Conservation (phyloP, 768 basidiomycete species). For the Megacollybia marginata region DNA sequence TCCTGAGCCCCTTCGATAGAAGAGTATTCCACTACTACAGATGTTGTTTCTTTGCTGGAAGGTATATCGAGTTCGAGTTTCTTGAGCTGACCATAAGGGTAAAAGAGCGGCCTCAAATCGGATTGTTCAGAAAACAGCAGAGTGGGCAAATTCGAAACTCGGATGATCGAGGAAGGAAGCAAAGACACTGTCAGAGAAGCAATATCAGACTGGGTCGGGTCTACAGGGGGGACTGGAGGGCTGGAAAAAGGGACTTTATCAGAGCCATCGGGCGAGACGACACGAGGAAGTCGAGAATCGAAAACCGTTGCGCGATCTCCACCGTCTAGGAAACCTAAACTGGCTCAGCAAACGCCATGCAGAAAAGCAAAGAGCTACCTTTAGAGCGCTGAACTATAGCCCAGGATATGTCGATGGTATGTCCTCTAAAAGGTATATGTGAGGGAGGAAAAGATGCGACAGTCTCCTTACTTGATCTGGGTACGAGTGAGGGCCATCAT, state of each 20-base stretch:
- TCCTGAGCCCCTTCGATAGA: conserved; percentile 49
- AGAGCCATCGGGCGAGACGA: conserved; percentile 18
- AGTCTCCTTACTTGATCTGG: conserved; percentile 50
- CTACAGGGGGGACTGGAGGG: conserved; percentile 26
- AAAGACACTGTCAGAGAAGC: conserved; percentile 24
- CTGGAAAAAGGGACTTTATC: conserved; percentile 20
- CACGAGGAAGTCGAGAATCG: conserved; percentile 33
- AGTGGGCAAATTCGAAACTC: conserved; percentile 60
- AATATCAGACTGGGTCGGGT: conserved; percentile 21
- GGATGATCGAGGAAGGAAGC: conserved; percentile 41
- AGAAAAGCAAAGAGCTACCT: conserved; percentile 31
- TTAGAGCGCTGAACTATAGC: conserved; percentile 83
- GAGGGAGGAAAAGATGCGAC: neutral
- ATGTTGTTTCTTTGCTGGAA: conserved; percentile 32
- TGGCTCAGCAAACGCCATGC: neutral
- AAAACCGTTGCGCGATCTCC: conserved; percentile 68
- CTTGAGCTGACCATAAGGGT: conserved; percentile 64
- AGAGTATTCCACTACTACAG: conserved; percentile 60
- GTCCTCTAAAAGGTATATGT: conserved; percentile 40
- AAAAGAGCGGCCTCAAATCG: conserved; percentile 68
- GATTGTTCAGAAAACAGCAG: conserved; percentile 58
- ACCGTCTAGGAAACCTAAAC: conserved; percentile 69
- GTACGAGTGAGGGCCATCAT: conserved; percentile 63
- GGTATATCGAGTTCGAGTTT: conserved; percentile 46
- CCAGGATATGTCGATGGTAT: conserved; percentile 78